A percentile compares a stretch with the other conserved stretches of the same genome.
Conservation (phyloP, 352 stramenopile genomes). For the Phytophthora lateralis region DNA sequence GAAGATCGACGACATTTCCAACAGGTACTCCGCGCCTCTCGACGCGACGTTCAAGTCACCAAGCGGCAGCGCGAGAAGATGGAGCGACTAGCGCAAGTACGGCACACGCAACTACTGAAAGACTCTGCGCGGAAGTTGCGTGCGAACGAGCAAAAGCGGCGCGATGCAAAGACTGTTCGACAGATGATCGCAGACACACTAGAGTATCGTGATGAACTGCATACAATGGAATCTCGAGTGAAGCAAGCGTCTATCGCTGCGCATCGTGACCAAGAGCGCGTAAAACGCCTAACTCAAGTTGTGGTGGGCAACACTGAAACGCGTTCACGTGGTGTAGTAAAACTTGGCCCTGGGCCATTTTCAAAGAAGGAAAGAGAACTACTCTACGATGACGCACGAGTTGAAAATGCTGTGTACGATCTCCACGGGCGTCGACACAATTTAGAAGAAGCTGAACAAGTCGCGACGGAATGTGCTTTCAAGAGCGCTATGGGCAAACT, state of each 20-base stretch:
- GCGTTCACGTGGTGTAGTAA: constrained; percentile 35
- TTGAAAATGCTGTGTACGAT: constrained; percentile 57
- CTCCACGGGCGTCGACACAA: constrained; percentile 59
- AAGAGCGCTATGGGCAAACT: constrained; percentile 64
- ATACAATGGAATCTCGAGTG: constrained; percentile 42
- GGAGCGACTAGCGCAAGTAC: constrained; percentile 44
- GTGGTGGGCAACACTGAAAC: constrained; percentile 39
- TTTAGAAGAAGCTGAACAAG: constrained; percentile 26
- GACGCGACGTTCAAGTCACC: constrained; percentile 42
- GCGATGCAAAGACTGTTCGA: constrained; percentile 51
- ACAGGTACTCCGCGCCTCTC: constrained; percentile 50
- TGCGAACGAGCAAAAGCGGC: constrained; percentile 35
- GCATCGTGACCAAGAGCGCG: constrained; percentile 47
- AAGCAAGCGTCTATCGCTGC: constrained; percentile 51
- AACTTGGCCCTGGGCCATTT: constrained; percentile 46
- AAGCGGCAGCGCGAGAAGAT: constrained; percentile 45
- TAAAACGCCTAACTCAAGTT: constrained; percentile 40
- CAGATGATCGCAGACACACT: constrained; percentile 56
- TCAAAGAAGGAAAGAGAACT: constrained; percentile 54
- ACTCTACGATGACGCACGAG: not conserved
- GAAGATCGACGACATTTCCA: constrained; percentile 45
- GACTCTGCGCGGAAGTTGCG: constrained; percentile 20
- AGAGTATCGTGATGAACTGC: constrained; percentile 57
- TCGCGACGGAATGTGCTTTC: constrained; percentile 41
- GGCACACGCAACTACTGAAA: constrained; percentile 45